Percentiles rank a stretch among this genome's conserved stretches.
phyloP scores from a whole-genome alignment of 495 filamentous ascomycete species.

The Aspergillus olivimuriae region DNA sequence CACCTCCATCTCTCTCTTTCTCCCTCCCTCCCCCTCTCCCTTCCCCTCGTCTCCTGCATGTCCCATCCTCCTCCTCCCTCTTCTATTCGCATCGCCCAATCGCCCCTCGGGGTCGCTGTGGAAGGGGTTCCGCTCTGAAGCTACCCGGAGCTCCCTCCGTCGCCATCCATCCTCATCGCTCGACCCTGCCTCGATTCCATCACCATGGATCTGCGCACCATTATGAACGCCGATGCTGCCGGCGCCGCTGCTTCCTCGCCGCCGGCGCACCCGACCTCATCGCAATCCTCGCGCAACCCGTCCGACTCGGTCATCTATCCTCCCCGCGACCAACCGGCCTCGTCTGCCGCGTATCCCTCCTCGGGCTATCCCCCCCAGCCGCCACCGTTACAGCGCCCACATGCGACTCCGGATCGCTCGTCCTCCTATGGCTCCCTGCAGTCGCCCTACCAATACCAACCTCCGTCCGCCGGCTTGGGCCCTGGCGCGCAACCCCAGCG shows the following conservation, averaged over 20 bases:
- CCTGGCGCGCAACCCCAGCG: constrained; percentile 27
- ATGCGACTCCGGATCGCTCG: constrained; percentile 35
- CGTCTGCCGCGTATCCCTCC: constrained; percentile 22
- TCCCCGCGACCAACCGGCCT: constrained; percentile 22
- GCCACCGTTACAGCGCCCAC: constrained; percentile 32
- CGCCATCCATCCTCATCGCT: neutral
- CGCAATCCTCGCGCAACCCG: constrained; percentile 17
- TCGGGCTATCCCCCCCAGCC: constrained; percentile 35
- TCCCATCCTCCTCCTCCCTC: constrained; percentile 1
- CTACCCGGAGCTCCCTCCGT: neutral
- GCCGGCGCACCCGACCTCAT: constrained; percentile 14
- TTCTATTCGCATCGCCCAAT: constrained; percentile 2
- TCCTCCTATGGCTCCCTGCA: constrained; percentile 36
- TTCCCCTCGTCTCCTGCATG: neutral
- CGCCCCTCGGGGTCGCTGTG: neutral
- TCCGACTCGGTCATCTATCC: constrained; percentile 25
- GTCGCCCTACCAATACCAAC: constrained; percentile 42
- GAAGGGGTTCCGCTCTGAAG: constrained; percentile 2
- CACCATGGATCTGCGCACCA: constrained; percentile 49
- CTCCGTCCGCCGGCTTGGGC: constrained; percentile 25
- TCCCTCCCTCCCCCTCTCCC: neutral
- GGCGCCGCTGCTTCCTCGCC: constrained; percentile 26
- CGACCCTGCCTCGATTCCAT: neutral
- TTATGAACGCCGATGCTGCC: constrained; percentile 45
- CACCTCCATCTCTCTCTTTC: constrained; percentile 1